These are phyloP conservation scores for Phytophthora crassamura DNA, from an alignment of 352 stramenopile genomes.

Conservation along the genomic window DNA sequence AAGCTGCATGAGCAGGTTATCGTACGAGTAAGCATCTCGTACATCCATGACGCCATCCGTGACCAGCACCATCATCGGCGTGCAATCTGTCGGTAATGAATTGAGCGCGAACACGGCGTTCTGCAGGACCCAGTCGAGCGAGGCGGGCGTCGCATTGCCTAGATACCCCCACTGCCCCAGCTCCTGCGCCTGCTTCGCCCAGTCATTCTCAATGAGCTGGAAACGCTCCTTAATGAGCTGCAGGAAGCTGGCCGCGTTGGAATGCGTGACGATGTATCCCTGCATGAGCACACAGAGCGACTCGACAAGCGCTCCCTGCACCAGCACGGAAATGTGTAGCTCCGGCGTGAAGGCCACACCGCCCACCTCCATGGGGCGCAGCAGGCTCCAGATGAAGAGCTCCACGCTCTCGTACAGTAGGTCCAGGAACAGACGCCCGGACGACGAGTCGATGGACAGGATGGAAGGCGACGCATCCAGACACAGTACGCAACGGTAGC, in stretches of 20 bases:
- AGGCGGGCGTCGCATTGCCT: constrained; percentile 47
- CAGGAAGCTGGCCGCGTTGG: constrained; percentile 66
- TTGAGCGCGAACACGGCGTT: constrained; percentile 90
- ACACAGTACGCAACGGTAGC: constrained; percentile 86
- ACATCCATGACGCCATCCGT: constrained; percentile 89
- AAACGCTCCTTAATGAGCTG: constrained; percentile 78
- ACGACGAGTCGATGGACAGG: constrained; percentile 79
- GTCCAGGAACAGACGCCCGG: constrained; percentile 80
- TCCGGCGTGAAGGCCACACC: constrained; percentile 59
- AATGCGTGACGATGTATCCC: constrained; percentile 71
- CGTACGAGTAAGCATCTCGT: constrained; percentile 78
- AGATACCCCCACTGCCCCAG: constrained; percentile 30
- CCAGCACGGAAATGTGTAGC: constrained; percentile 82
- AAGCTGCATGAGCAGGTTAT: constrained; percentile 91
- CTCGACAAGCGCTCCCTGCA: constrained; percentile 81
- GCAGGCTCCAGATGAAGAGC: constrained; percentile 77
- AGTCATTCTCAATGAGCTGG: constrained; percentile 85
- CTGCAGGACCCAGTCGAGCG: constrained; percentile 82
- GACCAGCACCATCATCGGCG: constrained; percentile 83
- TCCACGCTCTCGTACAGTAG: constrained; percentile 82
- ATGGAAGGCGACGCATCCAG: constrained; percentile 87
- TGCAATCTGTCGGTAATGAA: constrained; percentile 76
- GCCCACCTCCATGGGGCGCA: constrained; percentile 67
- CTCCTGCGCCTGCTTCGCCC: constrained; percentile 55
- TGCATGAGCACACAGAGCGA: constrained; percentile 86